A percentile compares a stretch with the other conserved stretches of the same genome.
These are phyloP conservation scores for Talaromyces rugulosus DNA, from an alignment of 2,329 filamentous ascomycete genomes.

Conservation along the genomic window DNA sequence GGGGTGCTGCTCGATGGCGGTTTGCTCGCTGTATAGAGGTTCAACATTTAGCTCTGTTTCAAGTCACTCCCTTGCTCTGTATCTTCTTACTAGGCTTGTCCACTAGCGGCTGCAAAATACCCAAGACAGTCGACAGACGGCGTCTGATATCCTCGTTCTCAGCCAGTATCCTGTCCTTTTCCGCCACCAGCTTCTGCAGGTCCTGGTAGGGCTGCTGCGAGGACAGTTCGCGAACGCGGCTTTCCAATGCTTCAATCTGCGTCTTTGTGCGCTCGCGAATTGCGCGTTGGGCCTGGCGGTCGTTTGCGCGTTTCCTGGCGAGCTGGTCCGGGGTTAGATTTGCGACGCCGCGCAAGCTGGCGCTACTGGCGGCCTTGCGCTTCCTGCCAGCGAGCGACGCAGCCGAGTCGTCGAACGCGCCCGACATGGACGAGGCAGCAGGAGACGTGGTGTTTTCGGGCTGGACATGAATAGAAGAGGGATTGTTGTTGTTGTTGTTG, in stretches of 20 bases:
- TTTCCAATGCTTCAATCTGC: conserved; percentile 71
- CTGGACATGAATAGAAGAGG: neutral
- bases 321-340: conserved; percentile 85
- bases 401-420: conserved; percentile 11
- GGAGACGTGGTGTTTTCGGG: neutral
- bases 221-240: conserved; percentile 69
- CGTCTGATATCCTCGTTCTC: conserved; percentile 76
- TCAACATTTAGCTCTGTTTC: neutral
- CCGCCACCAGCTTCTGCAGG: conserved; percentile 67
- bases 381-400: conserved; percentile 31
- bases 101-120: conserved; percentile 45
- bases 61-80: neutral
- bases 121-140: conserved; percentile 62
- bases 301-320: conserved; percentile 85
- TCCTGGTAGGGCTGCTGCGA: conserved; percentile 80
- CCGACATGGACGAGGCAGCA: conserved; percentile 21
- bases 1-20: neutral
- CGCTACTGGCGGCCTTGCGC: conserved; percentile 37
- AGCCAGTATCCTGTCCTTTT: conserved; percentile 71
- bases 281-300: conserved; percentile 79
- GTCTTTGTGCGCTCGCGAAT: conserved; percentile 78
- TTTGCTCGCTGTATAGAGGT: neutral
- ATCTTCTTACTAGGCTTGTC: conserved; percentile 17
- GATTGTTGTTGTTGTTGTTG: neutral
- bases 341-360: conserved; percentile 68